Evolutionary conservation across 148 eudicot genomes (phyloP), one percentile per base, ranked within the genome.

Genomic region (Rhododendron henanense): DNA sequence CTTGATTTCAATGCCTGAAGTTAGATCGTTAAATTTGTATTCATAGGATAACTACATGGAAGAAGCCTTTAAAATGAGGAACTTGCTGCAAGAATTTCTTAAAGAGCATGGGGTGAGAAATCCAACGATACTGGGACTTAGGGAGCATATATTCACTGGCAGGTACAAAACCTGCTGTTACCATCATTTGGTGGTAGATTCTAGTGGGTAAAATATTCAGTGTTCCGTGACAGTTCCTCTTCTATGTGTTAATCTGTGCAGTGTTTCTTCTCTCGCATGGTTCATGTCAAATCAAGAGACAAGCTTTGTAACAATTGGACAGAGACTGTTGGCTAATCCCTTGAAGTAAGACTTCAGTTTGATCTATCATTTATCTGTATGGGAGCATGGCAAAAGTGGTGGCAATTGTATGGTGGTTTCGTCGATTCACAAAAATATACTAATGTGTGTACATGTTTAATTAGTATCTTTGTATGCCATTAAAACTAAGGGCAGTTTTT

Each of bases 241-340:
- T 71, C 69, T 25, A 3, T 51, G 59, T 71, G 35, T 87, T 78
- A 47, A 14, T 33, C 67, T 79, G 21, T 84, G 88, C 92, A 92
- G 94, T 93, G 96, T 93, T 84, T 93, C 96, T 81, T 93, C 94
- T 69, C 94, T 93, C 83, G 96, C 96, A 53, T 92, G 93, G 90
- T 93, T 93, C 88, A 93, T 93, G 96, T 92, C 94, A 65, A 91
- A 81, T 53, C 96, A 93, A 81, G 96, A 93, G 87, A 92, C 87
- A 28, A 93, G 96, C 89, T 93, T 93, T 84, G 96, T 93, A 41
- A 93, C 96, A 67, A 92, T 93, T 87, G 96, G 94, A 35, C 96
- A 93, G 85, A 87, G 96, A 89, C 83, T 93, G 88, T 78, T 93
- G 87, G 96, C 96, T 61, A 89, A 91, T 83, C 96, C 96, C 73